A percentile compares a stretch with the other conserved stretches of the same genome.
Conservation (phyloP, 2,329 filamentous ascomycete genomes). For the Zalaria sp. region DNA sequence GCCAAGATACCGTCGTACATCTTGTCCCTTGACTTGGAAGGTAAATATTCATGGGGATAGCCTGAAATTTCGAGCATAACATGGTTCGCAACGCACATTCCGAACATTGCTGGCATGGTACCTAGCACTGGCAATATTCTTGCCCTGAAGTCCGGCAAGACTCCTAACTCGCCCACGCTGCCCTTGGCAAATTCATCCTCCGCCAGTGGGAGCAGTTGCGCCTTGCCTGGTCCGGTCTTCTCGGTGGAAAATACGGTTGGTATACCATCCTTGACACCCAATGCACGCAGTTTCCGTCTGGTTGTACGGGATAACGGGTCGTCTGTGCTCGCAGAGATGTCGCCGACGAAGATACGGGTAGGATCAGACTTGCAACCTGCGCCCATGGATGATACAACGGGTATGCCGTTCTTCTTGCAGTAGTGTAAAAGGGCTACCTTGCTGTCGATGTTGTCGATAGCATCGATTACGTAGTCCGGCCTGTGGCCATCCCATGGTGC, state of each 20-base stretch:
- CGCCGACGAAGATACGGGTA: conserved; percentile 76
- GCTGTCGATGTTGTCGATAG: conserved; percentile 95
- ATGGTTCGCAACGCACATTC: conserved; percentile 82
- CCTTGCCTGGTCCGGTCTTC: conserved; percentile 80
- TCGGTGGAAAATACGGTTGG: conserved; percentile 89
- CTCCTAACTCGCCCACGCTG: conserved; percentile 69
- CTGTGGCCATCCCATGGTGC: conserved; percentile 48
- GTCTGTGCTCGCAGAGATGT: conserved; percentile 77
- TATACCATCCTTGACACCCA: conserved; percentile 72
- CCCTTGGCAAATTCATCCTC: conserved; percentile 85
- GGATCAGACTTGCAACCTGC: conserved; percentile 84
- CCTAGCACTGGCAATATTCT: conserved; percentile 90
- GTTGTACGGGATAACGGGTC: conserved; percentile 81
- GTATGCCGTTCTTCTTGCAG: conserved; percentile 63
- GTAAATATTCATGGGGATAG: conserved; percentile 76
- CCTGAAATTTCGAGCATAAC: conserved; percentile 68
- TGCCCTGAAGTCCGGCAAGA: conserved; percentile 83
- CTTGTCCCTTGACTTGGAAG: conserved; percentile 72
- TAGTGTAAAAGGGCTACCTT: conserved; percentile 86
- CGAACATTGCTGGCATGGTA: conserved; percentile 95
- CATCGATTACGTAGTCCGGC: conserved; percentile 87
- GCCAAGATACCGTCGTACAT: conserved; percentile 78
- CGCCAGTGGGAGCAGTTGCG: conserved; percentile 69
- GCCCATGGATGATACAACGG: conserved; percentile 89
- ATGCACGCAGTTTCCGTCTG: conserved; percentile 57